Evolutionary conservation across 306 rosid species (phyloP), one percentile per base, ranked within the genome.

Genomic region (Spatholobus suberectus): DNA sequence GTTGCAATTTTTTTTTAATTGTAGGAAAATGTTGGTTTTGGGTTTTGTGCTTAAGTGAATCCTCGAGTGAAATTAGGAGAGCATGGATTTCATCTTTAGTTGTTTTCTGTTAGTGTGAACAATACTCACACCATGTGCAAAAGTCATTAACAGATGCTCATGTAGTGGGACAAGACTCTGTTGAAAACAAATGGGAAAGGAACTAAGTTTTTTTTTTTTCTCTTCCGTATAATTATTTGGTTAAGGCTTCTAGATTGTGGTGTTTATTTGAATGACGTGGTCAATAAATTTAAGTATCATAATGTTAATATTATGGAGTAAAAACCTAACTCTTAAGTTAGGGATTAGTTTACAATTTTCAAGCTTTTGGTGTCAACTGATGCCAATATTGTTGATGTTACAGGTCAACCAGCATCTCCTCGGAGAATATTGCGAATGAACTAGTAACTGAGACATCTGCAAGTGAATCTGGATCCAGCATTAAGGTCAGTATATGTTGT

Each of bases 341-440:
- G 76, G 79, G 20, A 26, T 65, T 51, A 62, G 84, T 59, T 71
- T 49, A 15, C 6, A 34, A 13, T 47, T 67, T 67, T 12, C 26
- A 47, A 44, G 57, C 34, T 27, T 68, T 70, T 29, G 18, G 32
- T 34, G 17, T 76, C 13, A 8, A 68, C 37, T 67, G 27, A 84
- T 80, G 47, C 67, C 29, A 55, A 63, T 27, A 38, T 73, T 55
- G 75, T 72, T 21, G 58, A 46, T 84, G 17, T 15, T 73, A 62
- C 86, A 91, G 98, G 89, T 90, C 93, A 68, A 55, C 79, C 85
- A 88, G 90, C 89, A 82, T 91, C 73, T 90, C 95, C n/a, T 88
- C 92, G 0, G 92, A 93, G 17, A 88, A 90, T 85, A 86, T 92
- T 79, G 83, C 70, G 54, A 85, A 63, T 80, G 98, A 86, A 78